These are phyloP conservation scores for Spergularia azorica DNA, from an alignment of 179 eudicot genomes.

Conservation along the genomic window DNA sequence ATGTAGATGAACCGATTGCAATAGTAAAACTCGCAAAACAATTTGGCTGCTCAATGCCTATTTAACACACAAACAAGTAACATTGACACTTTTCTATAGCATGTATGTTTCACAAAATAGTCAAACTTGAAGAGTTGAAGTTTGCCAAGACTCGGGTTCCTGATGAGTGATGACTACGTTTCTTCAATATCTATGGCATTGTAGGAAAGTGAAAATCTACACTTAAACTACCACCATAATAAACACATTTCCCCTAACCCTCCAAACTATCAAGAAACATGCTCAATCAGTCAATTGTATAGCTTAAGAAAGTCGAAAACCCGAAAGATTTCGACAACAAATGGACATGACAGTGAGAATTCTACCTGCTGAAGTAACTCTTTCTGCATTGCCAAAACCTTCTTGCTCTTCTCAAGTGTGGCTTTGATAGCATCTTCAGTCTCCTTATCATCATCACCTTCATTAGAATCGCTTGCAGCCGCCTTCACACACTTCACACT, in stretches of 20 bases:
- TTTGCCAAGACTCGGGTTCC: no score
- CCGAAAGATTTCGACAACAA: background rate
- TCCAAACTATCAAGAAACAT: background rate
- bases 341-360: constrained; percentile 1
- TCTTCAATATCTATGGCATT: background rate
- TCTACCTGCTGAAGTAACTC: constrained; percentile 71
- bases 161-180: no score
- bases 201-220: background rate
- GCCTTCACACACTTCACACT: constrained; percentile 41
- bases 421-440: constrained; percentile 69
- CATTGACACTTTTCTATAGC: no score
- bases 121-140: no score
- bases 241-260: background rate
- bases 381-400: constrained; percentile 71
- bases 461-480: constrained; percentile 34
- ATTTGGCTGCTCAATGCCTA: no score
- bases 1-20: background rate
- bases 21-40: background rate
- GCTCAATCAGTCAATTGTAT: background rate
- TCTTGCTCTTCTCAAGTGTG: constrained; percentile 80
- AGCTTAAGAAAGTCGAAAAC: background rate
- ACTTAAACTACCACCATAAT: background rate
- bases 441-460: constrained; percentile 39
- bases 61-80: no score
- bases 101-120: no score